Conservation (phyloP, 2,329 filamentous ascomycete genomes). For the Colletotrichum echinochloae region DNA sequence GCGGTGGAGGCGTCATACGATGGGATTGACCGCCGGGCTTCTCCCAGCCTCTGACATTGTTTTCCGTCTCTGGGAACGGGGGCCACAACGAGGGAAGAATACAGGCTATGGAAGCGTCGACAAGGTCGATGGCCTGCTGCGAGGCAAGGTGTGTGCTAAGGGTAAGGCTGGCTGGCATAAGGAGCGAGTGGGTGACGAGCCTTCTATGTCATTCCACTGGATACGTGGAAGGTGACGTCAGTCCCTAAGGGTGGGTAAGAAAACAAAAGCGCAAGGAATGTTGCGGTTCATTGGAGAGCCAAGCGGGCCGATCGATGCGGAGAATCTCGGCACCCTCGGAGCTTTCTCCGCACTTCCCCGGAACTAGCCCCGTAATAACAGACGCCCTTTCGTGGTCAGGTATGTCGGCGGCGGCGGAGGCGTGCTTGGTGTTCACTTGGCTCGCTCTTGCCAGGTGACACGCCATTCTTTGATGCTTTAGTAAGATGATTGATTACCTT, state of each 20-base stretch:
- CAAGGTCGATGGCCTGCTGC: neutral
- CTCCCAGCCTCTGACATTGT: neutral
- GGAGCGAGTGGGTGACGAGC: conserved; percentile 24
- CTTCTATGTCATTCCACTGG: conserved; percentile 29
- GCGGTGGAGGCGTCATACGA: conserved; percentile 14
- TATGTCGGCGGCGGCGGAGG: conserved; percentile 14
- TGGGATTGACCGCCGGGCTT: conserved; percentile 5
- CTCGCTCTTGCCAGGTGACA: neutral
- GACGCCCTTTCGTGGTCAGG: neutral
- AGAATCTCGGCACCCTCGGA: conserved; percentile 23
- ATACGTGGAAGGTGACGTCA: conserved; percentile 31
- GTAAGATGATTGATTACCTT: neutral
- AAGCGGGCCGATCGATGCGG: conserved; percentile 11
- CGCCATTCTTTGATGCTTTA: neutral
- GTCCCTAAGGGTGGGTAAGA: conserved; percentile 3
- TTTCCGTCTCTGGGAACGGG: neutral
- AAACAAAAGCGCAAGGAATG: neutral
- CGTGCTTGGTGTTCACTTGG: neutral
- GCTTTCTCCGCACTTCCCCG: conserved; percentile 24
- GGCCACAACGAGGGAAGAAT: neutral
- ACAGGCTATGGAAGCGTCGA: neutral
- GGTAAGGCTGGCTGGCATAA: neutral
- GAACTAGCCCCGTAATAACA: conserved; percentile 8
- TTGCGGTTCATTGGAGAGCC: conserved; percentile 20
- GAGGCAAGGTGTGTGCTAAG: neutral